Evolutionary conservation across 495 filamentous ascomycete genomes (phyloP), one percentile per base, ranked within the genome.

Genomic region (Penicillium paxilli): DNA sequence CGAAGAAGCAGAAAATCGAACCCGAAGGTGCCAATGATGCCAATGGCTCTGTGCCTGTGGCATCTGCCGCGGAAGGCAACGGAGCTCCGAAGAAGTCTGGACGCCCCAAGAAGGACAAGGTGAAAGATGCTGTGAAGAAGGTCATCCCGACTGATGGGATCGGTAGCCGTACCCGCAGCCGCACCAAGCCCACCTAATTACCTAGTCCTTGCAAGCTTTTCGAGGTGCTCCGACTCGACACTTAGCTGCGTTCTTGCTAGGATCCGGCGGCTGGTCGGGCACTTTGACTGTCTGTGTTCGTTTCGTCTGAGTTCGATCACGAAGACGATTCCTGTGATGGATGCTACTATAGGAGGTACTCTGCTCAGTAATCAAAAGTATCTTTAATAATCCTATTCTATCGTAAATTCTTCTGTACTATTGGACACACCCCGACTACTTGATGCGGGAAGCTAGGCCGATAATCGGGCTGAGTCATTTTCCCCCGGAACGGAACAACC

Each of bases 81-180:
- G 55, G 55, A 12, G 54, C 51, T n/a, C 66, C 62, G 47, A 70
- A 68, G 49, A 73, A 71, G 50, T 48, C 56, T 12, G 62, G 54
- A 24, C 71, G 65, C 24, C 49, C 68, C 12, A 74, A 71, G 57
- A 75, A 73, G 51, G 61, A 71, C 26, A 75, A 70, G 57, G 57
- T 61, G 35, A 72, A 72, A 51, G 69, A 70, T 11, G 46, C 57
- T 0, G 30, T 64, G 41, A 69, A 68, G 45, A 70, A 68, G 58
- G 53, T 53, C 20, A 58, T 70, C 19, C 57, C 70, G 10, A 63
- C 57, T 14, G 71, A 70, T 63, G 67, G 71, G 10, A 66, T 70
- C 53, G 71, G 73, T 25, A 73, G 67, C 45, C 64, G 71, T n/a
- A 76, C 73, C 38, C 71, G 73, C 38, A 75, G 70, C 57, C 70